Evolutionary conservation across 257 asterid species (phyloP).

Genomic region (Solanum phureja): DNA sequence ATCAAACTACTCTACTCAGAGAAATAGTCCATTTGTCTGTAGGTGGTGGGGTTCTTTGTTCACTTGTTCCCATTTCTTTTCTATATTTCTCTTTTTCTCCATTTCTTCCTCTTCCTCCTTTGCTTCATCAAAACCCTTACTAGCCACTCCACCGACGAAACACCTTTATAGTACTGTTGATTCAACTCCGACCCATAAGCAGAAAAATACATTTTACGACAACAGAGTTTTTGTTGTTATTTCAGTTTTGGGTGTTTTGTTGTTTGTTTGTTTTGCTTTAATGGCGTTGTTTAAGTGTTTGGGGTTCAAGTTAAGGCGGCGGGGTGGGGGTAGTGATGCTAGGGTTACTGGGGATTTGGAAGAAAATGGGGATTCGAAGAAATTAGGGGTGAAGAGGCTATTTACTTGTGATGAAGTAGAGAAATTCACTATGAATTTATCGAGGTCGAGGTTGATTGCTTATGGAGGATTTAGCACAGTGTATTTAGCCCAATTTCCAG

Average conservation of each 20-base stretch:
- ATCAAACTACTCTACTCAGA: not conserved
- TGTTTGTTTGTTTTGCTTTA: not conserved
- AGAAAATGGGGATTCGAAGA: not conserved
- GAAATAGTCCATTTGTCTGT: constrained; percentile 3
- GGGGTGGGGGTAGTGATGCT: not conserved
- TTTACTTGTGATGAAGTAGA: constrained; percentile 35
- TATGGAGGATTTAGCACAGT: constrained; percentile 74
- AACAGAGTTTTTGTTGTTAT: not conserved
- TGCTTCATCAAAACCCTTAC: too few relatives aligned
- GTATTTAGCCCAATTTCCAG: constrained; percentile 38
- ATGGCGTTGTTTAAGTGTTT: constrained; percentile 1
- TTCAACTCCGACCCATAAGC: not conserved
- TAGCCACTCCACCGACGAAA: too few relatives aligned
- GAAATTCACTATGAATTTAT: constrained; percentile 27
- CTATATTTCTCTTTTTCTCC: not conserved
- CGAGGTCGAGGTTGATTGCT: constrained; percentile 33
- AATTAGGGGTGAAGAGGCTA: not conserved
- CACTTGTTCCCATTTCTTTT: not conserved
- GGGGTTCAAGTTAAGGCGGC: not conserved
- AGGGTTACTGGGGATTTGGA: not conserved
- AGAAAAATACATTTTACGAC: not conserved
- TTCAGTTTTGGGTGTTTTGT: not conserved
- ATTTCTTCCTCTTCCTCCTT: not conserved
- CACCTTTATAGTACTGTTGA: too few relatives aligned
- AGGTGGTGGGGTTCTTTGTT: constrained; percentile 9